Evolutionary conservation across 2,329 filamentous ascomycete species (phyloP), one percentile per base, ranked within the genome.

Genomic region (Nigrograna mackinnonii): DNA sequence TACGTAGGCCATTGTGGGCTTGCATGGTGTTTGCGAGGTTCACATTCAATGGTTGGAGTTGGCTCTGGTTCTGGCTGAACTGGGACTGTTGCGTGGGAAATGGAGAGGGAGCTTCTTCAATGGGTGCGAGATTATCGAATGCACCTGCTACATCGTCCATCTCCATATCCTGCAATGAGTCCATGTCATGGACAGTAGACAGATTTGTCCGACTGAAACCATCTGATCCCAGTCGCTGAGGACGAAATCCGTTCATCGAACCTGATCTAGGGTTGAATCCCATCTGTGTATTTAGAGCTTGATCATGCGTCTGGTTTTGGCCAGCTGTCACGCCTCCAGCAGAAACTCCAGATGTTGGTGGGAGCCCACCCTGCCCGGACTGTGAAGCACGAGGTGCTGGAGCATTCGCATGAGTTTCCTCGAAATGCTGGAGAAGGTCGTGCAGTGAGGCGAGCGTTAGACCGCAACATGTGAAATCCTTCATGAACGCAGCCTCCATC

Each of bases 401-500:
- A 50, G 87, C 79, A 50, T 88, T 84, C 13, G 91, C 92, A 69
- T 99, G 94, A 41, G 87, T 83, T 71, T 96, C 92, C 71, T 99
- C 94, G 66, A 96, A 99, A 69, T 99, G 94, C 65, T 96, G 91
- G 35, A 99, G 77, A 35, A 99, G 79, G 64, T 97, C 94, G 72
- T 99, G 94, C 55, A 99, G 81, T 37, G 91, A 95, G 18, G 91
- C 87, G 54, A 96, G 80, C 22, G 86, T 92, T 59, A 89, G 82
- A 60, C 91, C 91, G 72, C 94, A 99, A 74, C 94, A 99, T 39
- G 87, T 87, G 72, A 97, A 97, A 73, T 97, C 91, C 70, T 87
- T 87, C 89, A 97, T 95, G 69, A 96, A 99, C 64, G 92, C 94
- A 48, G 92, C 92, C 71, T 99, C 94, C 64, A 96, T 84, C 70